A percentile compares a stretch with the other conserved stretches of the same genome.
phyloP scores from a whole-genome alignment of 75 land plant species.

The Pinus albicaulis region DNA sequence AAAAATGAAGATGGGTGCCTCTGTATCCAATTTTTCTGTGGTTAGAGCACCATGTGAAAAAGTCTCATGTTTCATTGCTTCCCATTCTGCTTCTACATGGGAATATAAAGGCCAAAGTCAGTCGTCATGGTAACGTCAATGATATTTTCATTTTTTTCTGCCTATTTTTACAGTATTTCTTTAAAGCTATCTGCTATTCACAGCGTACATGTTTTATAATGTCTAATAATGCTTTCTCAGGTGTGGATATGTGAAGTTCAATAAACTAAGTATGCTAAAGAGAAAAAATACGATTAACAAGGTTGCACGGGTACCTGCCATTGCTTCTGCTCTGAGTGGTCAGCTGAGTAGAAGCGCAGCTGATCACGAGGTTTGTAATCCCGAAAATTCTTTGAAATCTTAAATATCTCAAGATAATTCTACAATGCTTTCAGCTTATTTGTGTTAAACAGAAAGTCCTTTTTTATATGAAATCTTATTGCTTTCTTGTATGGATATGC shows the following conservation, averaged over 20 bases:
- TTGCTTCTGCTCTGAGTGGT: background rate
- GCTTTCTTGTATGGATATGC: too few species aligned
- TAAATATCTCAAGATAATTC: too few species aligned
- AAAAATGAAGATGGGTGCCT: background rate
- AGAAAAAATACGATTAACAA: background rate
- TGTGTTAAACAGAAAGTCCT: too few species aligned
- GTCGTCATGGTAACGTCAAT: background rate
- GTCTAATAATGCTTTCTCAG: background rate
- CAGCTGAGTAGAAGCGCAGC: slow-evolving; percentile 2
- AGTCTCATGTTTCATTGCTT: background rate
- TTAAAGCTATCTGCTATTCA: background rate
- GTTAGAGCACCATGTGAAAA: background rate
- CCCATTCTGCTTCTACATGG: background rate
- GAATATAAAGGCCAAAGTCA: background rate
- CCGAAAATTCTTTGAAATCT: background rate
- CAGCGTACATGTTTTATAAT: background rate
- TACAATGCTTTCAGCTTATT: too few species aligned
- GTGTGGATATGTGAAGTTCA: background rate
- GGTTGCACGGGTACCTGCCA: background rate
- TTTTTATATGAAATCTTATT: too few species aligned
- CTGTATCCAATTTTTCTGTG: background rate
- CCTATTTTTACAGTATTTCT: background rate
- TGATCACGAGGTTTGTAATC: background rate
- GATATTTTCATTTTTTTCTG: background rate
- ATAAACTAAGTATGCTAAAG: background rate